Evolutionary conservation across 1,139 yeast species (phyloP).

Genomic region (Diutina mesorugosa): DNA sequence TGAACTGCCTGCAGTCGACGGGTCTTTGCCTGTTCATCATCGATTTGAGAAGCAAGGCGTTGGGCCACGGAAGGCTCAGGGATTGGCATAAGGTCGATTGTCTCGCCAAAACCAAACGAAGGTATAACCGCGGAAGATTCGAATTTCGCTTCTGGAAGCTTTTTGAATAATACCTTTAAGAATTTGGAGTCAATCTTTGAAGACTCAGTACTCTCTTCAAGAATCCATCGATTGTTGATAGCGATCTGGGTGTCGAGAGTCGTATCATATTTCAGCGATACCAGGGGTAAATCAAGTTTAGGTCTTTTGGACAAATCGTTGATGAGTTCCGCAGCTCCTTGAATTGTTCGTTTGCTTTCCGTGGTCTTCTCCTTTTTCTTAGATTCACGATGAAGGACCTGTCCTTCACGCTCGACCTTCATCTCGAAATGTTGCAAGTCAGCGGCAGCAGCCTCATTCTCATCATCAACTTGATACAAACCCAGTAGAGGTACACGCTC

Average conservation of each 20-base stretch:
- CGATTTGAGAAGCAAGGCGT: neutral
- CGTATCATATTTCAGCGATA: neutral
- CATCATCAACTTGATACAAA: constrained; percentile 54
- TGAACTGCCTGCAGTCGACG: constrained; percentile 1
- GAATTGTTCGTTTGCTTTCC: neutral
- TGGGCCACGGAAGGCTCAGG: neutral
- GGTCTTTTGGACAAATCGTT: neutral
- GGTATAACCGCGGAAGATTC: neutral
- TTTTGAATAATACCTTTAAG: neutral
- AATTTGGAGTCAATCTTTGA: neutral
- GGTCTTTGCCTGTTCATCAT: neutral
- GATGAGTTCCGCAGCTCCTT: neutral
- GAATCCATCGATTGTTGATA: neutral
- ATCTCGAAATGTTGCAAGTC: neutral
- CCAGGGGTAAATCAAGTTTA: neutral
- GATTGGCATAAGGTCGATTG: neutral
- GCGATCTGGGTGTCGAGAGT: neutral
- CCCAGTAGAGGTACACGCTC: constrained; percentile 67
- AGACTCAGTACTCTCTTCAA: neutral
- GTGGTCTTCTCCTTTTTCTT: neutral
- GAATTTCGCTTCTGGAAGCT: neutral
- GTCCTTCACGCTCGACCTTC: neutral
- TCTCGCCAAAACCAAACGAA: neutral
- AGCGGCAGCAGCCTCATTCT: constrained; percentile 14
- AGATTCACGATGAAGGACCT: neutral